These are phyloP conservation scores for Aegilops umbellulata DNA, from an alignment of 176 grass and related monocot species.

Conservation along the genomic window DNA sequence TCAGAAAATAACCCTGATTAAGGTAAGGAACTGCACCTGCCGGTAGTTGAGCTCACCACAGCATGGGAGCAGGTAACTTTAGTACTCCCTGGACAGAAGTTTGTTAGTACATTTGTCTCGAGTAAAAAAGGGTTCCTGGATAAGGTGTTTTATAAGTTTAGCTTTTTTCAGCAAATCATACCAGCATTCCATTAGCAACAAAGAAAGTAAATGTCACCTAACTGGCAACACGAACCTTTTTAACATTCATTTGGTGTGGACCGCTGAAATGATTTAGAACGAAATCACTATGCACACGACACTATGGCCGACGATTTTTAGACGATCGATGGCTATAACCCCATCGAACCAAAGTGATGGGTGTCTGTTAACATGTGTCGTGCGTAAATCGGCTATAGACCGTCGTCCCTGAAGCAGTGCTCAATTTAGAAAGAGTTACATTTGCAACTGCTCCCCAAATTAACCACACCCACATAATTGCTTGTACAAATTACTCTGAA, in stretches of 20 bases:
- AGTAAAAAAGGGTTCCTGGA: neutral
- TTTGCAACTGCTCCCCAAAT: neutral
- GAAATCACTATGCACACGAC: too few species aligned
- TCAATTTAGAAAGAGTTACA: neutral
- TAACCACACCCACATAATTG: neutral
- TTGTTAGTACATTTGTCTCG: neutral
- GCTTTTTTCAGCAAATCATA: neutral
- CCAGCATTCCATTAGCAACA: neutral
- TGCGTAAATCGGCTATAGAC: too few species aligned
- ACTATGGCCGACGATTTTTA: too few species aligned
- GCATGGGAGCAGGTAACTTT: neutral
- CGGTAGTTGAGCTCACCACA: neutral
- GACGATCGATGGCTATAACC: too few species aligned
- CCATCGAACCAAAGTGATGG: too few species aligned
- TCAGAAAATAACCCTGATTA: slow-evolving; percentile 17
- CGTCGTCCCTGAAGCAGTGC: too few species aligned
- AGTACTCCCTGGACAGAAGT: neutral
- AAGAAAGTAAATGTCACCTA: neutral
- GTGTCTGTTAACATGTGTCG: too few species aligned
- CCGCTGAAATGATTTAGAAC: neutral
- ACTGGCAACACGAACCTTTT: neutral
- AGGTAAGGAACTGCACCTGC: slow-evolving; percentile 4
- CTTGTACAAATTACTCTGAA: neutral
- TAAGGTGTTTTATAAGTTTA: neutral
- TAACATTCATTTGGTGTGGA: neutral